Evolutionary conservation across 163 green algal species (phyloP).

Genomic region (Dunaliella salina): DNA sequence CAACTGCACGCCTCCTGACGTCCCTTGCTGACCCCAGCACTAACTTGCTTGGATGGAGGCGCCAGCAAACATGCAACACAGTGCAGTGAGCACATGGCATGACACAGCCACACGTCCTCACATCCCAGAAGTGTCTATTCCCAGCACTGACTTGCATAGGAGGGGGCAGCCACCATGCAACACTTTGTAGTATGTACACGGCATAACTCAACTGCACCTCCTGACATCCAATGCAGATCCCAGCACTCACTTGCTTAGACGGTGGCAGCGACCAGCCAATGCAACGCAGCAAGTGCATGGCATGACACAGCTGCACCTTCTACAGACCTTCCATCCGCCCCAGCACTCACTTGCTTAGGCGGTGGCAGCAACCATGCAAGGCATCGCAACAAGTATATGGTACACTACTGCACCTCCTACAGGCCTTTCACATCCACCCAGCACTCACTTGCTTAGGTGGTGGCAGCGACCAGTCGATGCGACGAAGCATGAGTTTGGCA

Average conservation of each 20-base stretch:
- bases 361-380: constrained; percentile 77
- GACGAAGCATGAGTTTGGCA: constrained; percentile 86
- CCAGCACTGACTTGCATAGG: neutral
- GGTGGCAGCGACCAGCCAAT: constrained; percentile 75
- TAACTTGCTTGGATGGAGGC: too few species aligned
- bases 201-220: too few species aligned
- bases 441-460: neutral
- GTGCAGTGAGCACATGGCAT: too few species aligned
- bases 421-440: constrained; percentile 11
- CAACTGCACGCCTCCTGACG: too few species aligned
- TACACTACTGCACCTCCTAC: too few species aligned
- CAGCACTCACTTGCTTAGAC: too few species aligned
- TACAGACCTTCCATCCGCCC: constrained; percentile 15
- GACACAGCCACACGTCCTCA: too few species aligned
- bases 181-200: constrained; percentile 89
- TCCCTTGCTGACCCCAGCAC: too few species aligned
- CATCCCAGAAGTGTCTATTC: constrained; percentile 2
- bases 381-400: constrained; percentile 86
- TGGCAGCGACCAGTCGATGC: constrained; percentile 80
- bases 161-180: constrained; percentile 72
- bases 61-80: too few species aligned
- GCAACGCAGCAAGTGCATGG: constrained; percentile 86
- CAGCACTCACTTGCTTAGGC: neutral
- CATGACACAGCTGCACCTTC: constrained; percentile 39
- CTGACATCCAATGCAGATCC: too few species aligned